Evolutionary conservation across 148 eudicot species (phyloP).

Genomic region (Fagopyrum tataricum): DNA sequence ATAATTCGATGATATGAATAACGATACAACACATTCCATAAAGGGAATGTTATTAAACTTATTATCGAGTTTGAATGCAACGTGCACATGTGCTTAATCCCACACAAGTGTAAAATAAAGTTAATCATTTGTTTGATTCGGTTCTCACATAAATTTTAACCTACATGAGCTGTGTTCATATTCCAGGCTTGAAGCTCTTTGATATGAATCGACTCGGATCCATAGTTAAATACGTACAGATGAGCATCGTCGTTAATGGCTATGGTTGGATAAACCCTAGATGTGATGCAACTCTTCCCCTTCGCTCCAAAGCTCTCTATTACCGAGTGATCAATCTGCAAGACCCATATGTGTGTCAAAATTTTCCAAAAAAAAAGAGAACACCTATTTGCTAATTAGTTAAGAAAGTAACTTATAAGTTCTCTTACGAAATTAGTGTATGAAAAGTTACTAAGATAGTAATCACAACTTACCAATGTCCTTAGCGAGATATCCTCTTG

Average conservation of each 20-base stretch:
- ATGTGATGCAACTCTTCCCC: slow-evolving; percentile 54
- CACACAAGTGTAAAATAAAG: too few species aligned
- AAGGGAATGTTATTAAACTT: too few species aligned
- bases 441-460: too few species aligned
- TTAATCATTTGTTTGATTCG: too few species aligned
- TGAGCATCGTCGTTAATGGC: slow-evolving; percentile 38
- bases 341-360: neutral
- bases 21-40: too few species aligned
- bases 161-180: slow-evolving; percentile 26
- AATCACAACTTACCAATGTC: slow-evolving; percentile 26
- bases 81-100: too few species aligned
- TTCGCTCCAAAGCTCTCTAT: slow-evolving; percentile 55
- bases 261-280: slow-evolving; percentile 57
- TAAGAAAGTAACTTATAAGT: too few species aligned
- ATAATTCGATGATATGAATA: too few species aligned
- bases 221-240: slow-evolving; percentile 54
- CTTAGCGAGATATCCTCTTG: slow-evolving; percentile 37
- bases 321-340: slow-evolving; percentile 60
- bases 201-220: slow-evolving; percentile 29
- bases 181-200: slow-evolving; percentile 50
- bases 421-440: too few species aligned
- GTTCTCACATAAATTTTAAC: neutral
- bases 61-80: too few species aligned
- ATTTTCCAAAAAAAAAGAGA: too few species aligned
- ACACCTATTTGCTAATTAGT: too few species aligned